Conservation (phyloP, 805 yeast genomes). For the Yamadazyma endophytica region DNA sequence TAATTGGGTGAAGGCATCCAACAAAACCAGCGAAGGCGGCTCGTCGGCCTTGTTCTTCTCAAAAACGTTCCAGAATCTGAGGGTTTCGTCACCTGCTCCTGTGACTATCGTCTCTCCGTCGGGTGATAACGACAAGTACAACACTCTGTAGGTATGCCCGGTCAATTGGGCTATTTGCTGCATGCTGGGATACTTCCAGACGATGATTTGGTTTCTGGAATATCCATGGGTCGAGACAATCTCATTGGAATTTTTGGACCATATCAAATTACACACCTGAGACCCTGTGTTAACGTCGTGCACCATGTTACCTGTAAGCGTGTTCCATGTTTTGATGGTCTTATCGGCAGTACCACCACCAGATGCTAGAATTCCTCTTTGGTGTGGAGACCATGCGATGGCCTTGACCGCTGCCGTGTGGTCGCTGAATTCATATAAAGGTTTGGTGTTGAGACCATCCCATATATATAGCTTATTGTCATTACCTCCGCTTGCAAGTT, state of each 20-base stretch:
- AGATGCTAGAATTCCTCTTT: constrained; percentile 84
- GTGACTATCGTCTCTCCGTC: constrained; percentile 97
- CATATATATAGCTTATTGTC: constrained; percentile 85
- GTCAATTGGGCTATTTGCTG: constrained; percentile 89
- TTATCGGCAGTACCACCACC: constrained; percentile 98
- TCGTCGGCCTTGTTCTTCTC: constrained; percentile 63
- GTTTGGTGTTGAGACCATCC: constrained; percentile 71
- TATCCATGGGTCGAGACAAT: constrained; percentile 94
- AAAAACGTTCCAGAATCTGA: constrained; percentile 93
- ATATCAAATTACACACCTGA: constrained; percentile 88
- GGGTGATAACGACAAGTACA: constrained; percentile 85
- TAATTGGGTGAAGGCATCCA: constrained; percentile 73
- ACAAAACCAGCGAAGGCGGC: constrained; percentile 57
- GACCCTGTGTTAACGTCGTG: constrained; percentile 92
- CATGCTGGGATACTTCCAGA: constrained; percentile 93
- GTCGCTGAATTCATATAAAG: constrained; percentile 70
- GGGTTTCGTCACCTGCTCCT: constrained; percentile 97
- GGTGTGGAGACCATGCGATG: constrained; percentile 96
- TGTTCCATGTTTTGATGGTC: constrained; percentile 87
- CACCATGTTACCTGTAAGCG: constrained; percentile 67
- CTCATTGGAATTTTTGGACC: constrained; percentile 92
- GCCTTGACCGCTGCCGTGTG: constrained; percentile 97
- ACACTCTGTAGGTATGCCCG: constrained; percentile 90
- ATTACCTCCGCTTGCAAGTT: constrained; percentile 92
- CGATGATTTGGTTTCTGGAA: constrained; percentile 80